Evolutionary conservation across 2,329 filamentous ascomycete genomes (phyloP), one percentile per base, ranked within the genome.

Genomic region (Plectosphaerella sp.): DNA sequence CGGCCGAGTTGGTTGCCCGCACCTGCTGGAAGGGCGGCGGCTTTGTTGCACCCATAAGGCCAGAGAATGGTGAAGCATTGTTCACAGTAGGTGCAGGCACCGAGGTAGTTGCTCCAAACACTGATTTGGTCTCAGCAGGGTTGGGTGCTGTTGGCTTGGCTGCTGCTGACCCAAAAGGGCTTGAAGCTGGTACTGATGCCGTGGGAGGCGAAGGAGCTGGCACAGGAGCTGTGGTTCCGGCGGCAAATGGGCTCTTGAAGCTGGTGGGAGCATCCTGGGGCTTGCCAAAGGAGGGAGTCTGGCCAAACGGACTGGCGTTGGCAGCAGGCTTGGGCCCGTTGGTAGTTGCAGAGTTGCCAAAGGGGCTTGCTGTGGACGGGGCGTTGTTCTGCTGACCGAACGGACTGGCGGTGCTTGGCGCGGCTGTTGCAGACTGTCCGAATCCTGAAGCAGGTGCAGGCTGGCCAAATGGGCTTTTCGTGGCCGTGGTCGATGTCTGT

Each of bases 391-490:
- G 28, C 11, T 33, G 28, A 12, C 28, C 28, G 8, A 43, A 43
- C 18, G 41, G 41, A 43, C 41, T 43, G 41, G n/a, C 16, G 7
- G 37, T 41, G 37, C 14, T 45, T 12, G 16, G 18, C n/a, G 28
- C 3, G 11, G 28, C 28, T 33, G 28, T 12, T 12, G 28, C 28
- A 33, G 28, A 7, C 28, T 33, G 28, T 3, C 28, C 28, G 28
- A 33, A 33, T 5, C 28, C 28, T 6, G n/a, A 25, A 2, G 28
- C 16, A n/a, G 36, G n/a, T 41, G 33, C 33, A 18, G 51, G 24
- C n/a, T 54, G 52, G 33, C 25, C 9, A 15, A 47, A 49, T 5
- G 52, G 48, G 18, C 36, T 51, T 42, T 52, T 9, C 16, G 52
- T 47, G n/a, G 47, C 37, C 2, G 53, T 33, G 28, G 8, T 33